Base-by-base conservation (phyloP, 257 asterid genomes). In the Anisodus acutangulus region DNA sequence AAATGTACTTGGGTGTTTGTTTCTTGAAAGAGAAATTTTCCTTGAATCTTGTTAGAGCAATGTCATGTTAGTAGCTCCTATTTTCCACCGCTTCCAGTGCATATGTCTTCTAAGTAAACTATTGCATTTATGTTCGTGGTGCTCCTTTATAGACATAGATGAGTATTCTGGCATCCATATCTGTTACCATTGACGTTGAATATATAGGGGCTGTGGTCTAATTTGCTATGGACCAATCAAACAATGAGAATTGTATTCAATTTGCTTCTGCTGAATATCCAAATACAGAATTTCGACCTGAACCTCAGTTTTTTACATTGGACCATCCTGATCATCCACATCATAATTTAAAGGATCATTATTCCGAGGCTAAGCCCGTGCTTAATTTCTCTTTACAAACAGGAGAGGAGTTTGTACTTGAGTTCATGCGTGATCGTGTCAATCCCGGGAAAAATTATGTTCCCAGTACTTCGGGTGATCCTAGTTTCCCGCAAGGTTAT, bases 351-450 rank as follows among this genome's bases (percentile, higher is more conserved):
- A 90, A 47, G 72, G 81, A 90, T 84, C 54, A 82, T 60, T 84
- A 86, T 88, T 85, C 91, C 82, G 92, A 91, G 85, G 82, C 93
- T 85, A 94, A 91, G 80, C 98, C 96, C 76, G 95, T 90, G 43
- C 95, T 47, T 71, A 93, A 95, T 88, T 94, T 83, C 91, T 94
- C 99, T 55, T 91, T 95, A 85, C 98, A 91, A 90, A 95, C 99
- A n/a, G 99, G 99, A 60, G 99, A 95, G 88, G 99, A 94, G 89
- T 95, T 95, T 85, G 87, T 97, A 69, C 92, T 93, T 54, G 98
- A 95, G 85, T 95, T 95, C 88, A 94, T 95, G 97, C 97, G 90
- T 22, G 97, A 94, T 81, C 85, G 95, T 54, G 92, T 91, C 83
- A 93, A 91, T 88, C 91, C 92, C 43, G 88, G 88, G 91, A 87